Conservation (phyloP, 1,284 basidiomycete species). For the Sanghuangporus sanghuang region DNA sequence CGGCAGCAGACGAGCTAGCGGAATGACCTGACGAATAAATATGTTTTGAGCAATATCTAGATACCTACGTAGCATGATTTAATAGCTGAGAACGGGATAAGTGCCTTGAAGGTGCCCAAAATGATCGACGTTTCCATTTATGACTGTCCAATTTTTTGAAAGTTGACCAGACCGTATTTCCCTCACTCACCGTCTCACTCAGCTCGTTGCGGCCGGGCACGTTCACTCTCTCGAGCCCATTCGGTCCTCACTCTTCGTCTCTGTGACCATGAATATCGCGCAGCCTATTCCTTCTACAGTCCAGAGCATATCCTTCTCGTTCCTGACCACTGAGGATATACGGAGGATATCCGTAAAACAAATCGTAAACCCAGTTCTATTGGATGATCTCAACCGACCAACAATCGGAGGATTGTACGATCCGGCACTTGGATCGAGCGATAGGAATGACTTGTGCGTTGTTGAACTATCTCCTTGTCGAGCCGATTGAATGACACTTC, state of each 20-base stretch:
- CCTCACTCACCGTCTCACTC: not conserved
- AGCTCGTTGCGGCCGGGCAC: not conserved
- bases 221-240: not conserved
- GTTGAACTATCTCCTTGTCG: not conserved
- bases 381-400: constrained; percentile 92
- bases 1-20: constrained; percentile 47
- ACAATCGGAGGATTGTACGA: constrained; percentile 94
- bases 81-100: not conserved
- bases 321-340: constrained; percentile 89
- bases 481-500: not conserved
- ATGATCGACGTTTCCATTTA: constrained; percentile 6
- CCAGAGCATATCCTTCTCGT: constrained; percentile 88
- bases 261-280: constrained; percentile 80
- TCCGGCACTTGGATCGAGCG: constrained; percentile 89
- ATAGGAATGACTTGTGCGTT: constrained; percentile 81
- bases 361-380: constrained; percentile 88
- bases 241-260: constrained; percentile 17
- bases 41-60: not conserved
- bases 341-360: constrained; percentile 95
- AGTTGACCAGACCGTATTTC: not conserved
- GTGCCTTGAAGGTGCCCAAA: not conserved
- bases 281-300: constrained; percentile 85
- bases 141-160: constrained; percentile 9
- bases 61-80: constrained; percentile 1
- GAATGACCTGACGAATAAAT: constrained; percentile 29